phyloP scores from a whole-genome alignment of 1,284 basidiomycete species.

The Cutaneotrichosporon sp. region DNA sequence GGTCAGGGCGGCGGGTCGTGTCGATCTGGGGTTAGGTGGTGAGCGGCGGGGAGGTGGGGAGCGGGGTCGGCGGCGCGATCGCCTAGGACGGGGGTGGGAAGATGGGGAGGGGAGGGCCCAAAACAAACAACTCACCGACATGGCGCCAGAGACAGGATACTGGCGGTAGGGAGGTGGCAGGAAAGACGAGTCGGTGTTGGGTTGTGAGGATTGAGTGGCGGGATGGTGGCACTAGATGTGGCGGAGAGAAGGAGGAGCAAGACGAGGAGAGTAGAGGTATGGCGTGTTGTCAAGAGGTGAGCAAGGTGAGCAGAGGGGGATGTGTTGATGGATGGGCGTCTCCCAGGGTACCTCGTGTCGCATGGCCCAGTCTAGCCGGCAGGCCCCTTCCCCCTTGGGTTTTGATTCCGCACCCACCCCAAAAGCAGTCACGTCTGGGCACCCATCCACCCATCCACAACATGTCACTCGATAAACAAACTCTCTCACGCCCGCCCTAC shows the following conservation, averaged over 20 bases:
- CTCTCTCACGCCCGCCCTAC: no score
- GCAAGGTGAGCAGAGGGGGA: no score
- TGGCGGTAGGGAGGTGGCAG: not conserved
- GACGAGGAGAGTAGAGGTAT: not conserved
- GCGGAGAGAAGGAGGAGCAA: not conserved
- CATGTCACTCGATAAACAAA: no score
- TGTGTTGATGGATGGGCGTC: not conserved
- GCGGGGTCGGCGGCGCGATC: no score
- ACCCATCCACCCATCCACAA: no score
- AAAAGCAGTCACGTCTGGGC: not conserved
- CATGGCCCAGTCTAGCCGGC: not conserved
- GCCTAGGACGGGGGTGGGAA: no score
- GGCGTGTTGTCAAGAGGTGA: no score
- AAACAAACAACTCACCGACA: not conserved
- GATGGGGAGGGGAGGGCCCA: not conserved
- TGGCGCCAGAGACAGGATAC: not conserved
- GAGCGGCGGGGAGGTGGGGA: no score
- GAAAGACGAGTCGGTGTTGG: no score
- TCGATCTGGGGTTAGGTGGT: constrained; percentile 19
- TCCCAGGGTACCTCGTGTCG: not conserved
- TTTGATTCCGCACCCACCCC: not conserved
- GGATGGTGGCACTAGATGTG: not conserved
- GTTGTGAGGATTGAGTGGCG: no score
- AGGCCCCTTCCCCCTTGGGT: no score
- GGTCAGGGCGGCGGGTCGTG: constrained; percentile 62